Conservation (phyloP, 129 eudicot genomes). For the Tanacetum coccineum region DNA sequence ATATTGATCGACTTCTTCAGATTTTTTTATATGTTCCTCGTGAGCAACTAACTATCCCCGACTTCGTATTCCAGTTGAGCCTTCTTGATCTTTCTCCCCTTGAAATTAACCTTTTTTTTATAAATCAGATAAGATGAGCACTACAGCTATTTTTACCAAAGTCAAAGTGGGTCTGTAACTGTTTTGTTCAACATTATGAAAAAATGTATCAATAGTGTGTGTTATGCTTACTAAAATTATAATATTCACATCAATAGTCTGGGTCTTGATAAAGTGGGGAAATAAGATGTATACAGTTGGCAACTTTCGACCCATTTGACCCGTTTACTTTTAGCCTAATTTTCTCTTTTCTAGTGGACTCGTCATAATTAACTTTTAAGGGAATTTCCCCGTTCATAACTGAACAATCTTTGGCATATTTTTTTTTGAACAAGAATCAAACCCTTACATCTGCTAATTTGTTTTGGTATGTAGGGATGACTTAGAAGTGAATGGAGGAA, state of each 20-base stretch:
- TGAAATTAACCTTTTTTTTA: neutral
- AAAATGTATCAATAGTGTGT: neutral
- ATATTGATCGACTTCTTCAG: constrained; percentile 91
- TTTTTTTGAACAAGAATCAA: neutral
- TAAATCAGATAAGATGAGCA: neutral
- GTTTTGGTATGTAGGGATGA: constrained; percentile 63
- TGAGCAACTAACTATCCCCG: constrained; percentile 91
- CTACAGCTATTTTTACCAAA: neutral
- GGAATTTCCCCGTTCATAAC: too few species aligned
- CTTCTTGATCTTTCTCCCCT: constrained; percentile 28
- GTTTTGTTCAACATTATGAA: too few species aligned
- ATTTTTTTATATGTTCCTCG: constrained; percentile 98
- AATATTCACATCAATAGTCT: too few species aligned
- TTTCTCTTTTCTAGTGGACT: too few species aligned
- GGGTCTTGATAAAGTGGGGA: too few species aligned
- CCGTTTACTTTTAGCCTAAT: too few species aligned
- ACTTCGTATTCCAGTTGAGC: constrained; percentile 99
- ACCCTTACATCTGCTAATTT: neutral
- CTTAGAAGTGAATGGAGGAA: constrained; percentile 94
- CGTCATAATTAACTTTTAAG: too few species aligned
- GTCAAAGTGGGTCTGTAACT: neutral
- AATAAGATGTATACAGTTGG: too few species aligned
- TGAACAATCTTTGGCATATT: neutral
- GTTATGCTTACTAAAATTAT: neutral
- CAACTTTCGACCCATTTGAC: neutral